Base-by-base conservation (phyloP, 2,329 filamentous ascomycete genomes). In the Monascus ruber region DNA sequence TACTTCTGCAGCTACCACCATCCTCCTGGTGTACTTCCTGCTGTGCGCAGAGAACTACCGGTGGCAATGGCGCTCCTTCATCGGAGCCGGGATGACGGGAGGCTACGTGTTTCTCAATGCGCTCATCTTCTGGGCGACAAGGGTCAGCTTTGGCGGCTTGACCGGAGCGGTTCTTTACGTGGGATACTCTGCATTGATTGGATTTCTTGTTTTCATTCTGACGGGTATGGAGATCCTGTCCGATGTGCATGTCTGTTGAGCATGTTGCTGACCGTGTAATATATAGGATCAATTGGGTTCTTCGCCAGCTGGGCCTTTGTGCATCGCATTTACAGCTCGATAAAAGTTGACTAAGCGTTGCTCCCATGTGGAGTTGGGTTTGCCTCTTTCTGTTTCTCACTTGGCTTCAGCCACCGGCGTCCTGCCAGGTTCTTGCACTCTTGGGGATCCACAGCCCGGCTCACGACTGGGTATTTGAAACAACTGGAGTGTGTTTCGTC, bases 21-120 rank as follows among this genome's bases (percentile, higher is more conserved):
- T 96, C 6, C 70, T 98, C 11, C 81, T 96, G 74, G 85, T 95
- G 0, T 98, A 98, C 66, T 96, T 96, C 70, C 62, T 98, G 51
- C 78, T 98, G 9, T 96, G 89, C 58, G 81, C 85, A 0, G 91
- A 98, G 67, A 91, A 98, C 65, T 98, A 98, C 66, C 84, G 94
- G 62, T 98, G 91, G 91, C 91, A 96, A 54, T 98, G 91, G 91
- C 79, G 91, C 38, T 81, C 87, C 5, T 98, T 98, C 69, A 74
- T 86, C 43, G 89, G 86, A 2, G 87, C 87, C 1, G 91, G 91
- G 42, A 89, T 87, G 56, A 93, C 83, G 38, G 88, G 88, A 1
- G 76, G 77, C 9, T 98, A 96, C 59, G 87, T 98, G 34, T 96
- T 96, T 62, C 67, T 83, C 31, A 93, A 94, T 62, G 88, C 87